Conservation (phyloP, 2,329 filamentous ascomycete species). For the Remersonia thermophila region DNA sequence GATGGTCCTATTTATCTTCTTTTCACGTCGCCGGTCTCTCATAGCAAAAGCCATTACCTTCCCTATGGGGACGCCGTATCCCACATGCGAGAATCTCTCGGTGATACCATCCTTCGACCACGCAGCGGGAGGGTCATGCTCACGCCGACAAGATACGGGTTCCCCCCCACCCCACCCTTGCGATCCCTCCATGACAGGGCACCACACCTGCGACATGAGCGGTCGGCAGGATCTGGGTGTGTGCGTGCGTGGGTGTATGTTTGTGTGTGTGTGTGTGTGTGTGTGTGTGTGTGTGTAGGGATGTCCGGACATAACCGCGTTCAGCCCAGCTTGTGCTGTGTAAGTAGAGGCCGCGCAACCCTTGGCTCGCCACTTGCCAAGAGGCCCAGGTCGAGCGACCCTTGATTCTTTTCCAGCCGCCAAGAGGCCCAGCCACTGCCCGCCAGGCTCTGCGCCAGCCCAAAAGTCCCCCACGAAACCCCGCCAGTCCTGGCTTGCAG, state of each 20-base stretch:
- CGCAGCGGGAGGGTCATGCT: conserved; percentile 11
- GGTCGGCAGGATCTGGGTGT: not conserved
- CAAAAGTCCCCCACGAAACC: too few species aligned
- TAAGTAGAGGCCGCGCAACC: too few species aligned
- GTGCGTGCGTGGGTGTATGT: conserved; percentile 13
- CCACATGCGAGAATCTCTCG: not conserved
- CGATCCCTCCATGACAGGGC: conserved; percentile 3
- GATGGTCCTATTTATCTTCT: conserved; percentile 11
- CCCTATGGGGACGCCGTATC: conserved; percentile 7
- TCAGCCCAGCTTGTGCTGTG: too few species aligned
- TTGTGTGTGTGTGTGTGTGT: too few species aligned
- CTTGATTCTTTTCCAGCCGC: too few species aligned
- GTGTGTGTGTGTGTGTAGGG: too few species aligned
- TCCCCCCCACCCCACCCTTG: not conserved
- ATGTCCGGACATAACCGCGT: too few species aligned
- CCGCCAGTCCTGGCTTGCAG: too few species aligned
- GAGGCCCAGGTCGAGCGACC: too few species aligned
- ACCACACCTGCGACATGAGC: conserved; percentile 1
- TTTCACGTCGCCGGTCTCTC: not conserved
- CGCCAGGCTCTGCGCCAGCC: too few species aligned
- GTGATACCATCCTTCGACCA: conserved; percentile 1
- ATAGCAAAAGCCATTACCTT: conserved; percentile 8
- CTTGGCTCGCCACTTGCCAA: too few species aligned
- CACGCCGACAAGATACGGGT: not conserved
- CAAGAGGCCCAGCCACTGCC: too few species aligned